Percentiles rank a stretch among this genome's conserved stretches.
Evolutionary conservation across 2,329 filamentous ascomycete genomes (phyloP).

Genomic region (Rosellinia necatrix): DNA sequence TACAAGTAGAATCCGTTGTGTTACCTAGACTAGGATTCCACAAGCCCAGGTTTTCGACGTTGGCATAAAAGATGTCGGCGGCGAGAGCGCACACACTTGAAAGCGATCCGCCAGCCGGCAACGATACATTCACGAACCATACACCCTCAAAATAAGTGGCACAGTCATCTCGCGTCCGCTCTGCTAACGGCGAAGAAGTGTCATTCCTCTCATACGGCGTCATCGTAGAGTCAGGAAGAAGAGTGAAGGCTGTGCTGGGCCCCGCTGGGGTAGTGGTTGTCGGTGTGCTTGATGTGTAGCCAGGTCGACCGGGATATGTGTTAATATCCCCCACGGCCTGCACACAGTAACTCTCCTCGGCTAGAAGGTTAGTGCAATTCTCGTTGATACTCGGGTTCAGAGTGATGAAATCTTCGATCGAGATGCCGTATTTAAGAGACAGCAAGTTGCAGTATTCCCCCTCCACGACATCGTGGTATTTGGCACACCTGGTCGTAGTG

Average conservation of each 20-base stretch:
- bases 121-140: background rate
- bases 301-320: slow-evolving; percentile 1
- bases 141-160: background rate
- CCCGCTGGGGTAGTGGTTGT: no score
- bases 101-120: background rate
- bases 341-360: slow-evolving; percentile 9
- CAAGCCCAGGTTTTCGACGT: no score
- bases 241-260: no score
- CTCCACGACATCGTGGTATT: slow-evolving; percentile 38
- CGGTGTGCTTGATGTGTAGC: background rate
- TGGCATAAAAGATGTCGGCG: background rate
- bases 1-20: background rate
- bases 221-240: no score
- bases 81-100: background rate
- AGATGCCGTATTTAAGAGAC: background rate
- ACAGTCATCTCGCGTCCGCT: background rate
- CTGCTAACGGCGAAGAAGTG: background rate
- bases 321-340: slow-evolving; percentile 4
- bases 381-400: background rate
- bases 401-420: background rate
- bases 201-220: no score
- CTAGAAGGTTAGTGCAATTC: slow-evolving; percentile 1
- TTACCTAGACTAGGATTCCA: background rate
- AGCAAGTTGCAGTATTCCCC: slow-evolving; percentile 33
- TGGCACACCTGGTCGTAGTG: slow-evolving; percentile 34